Evolutionary conservation across 768 basidiomycete genomes (phyloP), one percentile per base, ranked within the genome.

Genomic region (Mycena rosella): DNA sequence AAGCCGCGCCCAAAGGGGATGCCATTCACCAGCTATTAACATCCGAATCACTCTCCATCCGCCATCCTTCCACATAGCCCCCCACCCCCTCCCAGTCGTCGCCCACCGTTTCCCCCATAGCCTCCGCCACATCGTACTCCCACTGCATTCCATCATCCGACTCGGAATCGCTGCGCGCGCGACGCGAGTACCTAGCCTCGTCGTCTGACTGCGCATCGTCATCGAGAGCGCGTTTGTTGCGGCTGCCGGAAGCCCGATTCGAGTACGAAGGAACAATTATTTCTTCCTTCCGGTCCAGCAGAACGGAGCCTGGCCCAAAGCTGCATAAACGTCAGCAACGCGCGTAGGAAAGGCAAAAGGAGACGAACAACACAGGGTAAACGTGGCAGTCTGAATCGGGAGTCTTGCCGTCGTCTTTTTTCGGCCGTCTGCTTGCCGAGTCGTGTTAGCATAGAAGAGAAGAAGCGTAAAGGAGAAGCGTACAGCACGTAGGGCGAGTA

Each of bases 401-500:
- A 6, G 22, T 29, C 18, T 24, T 36, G 3, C 45, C 59, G 18
- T 63, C 60, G 38, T 63, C 67, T 27, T 59, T 14, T 15, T 29
- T 17, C 5, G 36, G 27, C 30, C 56, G 60, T 27, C 67, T 68
- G 65, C 32, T 32, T 18, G 30, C 20, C 8, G 13, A 1, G 11
- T 30, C 36, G 34, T 10, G 20, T 34, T 36, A 52, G 30, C 3
- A 4, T 20, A 20, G n/a, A 44, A 10, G 14, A 44, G 6, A 11
- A 2, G 42, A 18, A 18, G n/a, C 11, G 45, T 6, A 26, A n/a
- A 45, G 20, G n/a, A 47, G n/a, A 65, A 54, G 6, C 8, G 54
- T 32, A 60, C 59, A 65, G 47, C 10, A 65, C 55, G 22, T 52
- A 58, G 34, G 60, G 64, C 38, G 40, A 36, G 45, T 66, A 66